phyloP scores from a whole-genome alignment of 331 rosid species.

The Malus hybrid region DNA sequence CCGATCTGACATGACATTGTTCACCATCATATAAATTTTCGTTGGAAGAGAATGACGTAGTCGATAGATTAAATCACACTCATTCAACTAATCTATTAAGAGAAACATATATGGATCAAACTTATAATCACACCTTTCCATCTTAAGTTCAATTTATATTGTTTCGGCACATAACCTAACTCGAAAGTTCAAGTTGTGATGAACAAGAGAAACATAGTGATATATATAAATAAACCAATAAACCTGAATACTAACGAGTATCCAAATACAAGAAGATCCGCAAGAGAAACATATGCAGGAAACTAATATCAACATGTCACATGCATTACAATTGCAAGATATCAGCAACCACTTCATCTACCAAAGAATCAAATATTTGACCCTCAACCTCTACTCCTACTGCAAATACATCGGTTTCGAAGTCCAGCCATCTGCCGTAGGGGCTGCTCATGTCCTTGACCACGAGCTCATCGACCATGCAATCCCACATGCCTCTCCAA shows the following conservation, averaged over 20 bases:
- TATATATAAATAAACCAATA: background rate
- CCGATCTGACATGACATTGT: no score
- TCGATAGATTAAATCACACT: no score
- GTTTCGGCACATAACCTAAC: background rate
- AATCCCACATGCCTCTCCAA: conserved; percentile 64
- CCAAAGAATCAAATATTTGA: conserved; percentile 60
- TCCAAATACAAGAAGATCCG: background rate
- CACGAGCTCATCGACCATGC: conserved; percentile 88
- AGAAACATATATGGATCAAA: background rate
- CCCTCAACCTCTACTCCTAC: conserved; percentile 58
- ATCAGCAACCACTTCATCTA: conserved; percentile 55
- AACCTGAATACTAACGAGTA: background rate
- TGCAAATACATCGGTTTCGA: conserved; percentile 49
- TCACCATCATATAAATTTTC: background rate
- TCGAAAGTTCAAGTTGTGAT: background rate
- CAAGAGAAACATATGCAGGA: background rate
- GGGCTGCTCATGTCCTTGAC: conserved; percentile 82
- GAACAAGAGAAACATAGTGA: background rate
- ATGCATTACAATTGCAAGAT: conserved; percentile 28
- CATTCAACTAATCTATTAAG: no score
- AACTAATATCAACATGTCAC: background rate
- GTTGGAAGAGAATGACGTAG: background rate
- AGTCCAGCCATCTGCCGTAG: conserved; percentile 74
- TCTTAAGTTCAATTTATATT: background rate
- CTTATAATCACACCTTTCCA: background rate